Conservation (phyloP, 2,329 filamentous ascomycete species). For the Aspergillus quadricinctus region DNA sequence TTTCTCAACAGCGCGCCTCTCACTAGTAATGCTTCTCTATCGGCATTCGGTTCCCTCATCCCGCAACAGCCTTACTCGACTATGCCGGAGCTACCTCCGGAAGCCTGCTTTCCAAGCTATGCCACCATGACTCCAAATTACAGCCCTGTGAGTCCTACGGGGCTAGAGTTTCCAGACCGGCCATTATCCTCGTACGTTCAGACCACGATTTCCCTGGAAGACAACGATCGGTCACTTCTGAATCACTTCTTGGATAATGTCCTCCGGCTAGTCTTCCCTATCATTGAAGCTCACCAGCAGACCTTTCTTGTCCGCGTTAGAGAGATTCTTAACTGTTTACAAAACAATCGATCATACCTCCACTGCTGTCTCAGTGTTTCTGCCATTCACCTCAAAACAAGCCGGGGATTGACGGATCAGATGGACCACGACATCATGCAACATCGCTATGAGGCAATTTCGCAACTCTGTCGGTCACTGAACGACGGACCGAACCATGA, state of each 20-base stretch:
- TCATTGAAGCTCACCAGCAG: constrained; percentile 82
- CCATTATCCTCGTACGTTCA: constrained; percentile 2
- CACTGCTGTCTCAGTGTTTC: constrained; percentile 92
- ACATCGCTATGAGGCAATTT: constrained; percentile 82
- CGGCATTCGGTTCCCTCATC: background rate
- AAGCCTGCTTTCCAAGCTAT: background rate
- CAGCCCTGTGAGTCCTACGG: background rate
- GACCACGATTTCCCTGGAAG: constrained; percentile 55
- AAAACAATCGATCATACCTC: constrained; percentile 85
- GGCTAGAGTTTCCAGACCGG: background rate
- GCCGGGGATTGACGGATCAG: constrained; percentile 24
- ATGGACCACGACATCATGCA: constrained; percentile 47
- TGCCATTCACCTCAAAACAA: constrained; percentile 83
- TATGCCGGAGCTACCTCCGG: background rate
- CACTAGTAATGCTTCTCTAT: background rate
- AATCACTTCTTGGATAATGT: constrained; percentile 88
- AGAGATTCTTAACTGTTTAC: constrained; percentile 77
- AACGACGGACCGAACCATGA: constrained; percentile 73
- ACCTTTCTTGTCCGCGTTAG: constrained; percentile 68
- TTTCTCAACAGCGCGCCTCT: background rate
- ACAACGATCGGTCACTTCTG: constrained; percentile 76
- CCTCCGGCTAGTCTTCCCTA: constrained; percentile 80
- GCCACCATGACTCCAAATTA: background rate
- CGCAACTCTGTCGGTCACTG: constrained; percentile 75
- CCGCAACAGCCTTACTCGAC: background rate